A percentile compares a stretch with the other conserved stretches of the same genome.
Evolutionary conservation across 139 green algal genomes (phyloP).

Genomic region (Dunaliella sp.): DNA sequence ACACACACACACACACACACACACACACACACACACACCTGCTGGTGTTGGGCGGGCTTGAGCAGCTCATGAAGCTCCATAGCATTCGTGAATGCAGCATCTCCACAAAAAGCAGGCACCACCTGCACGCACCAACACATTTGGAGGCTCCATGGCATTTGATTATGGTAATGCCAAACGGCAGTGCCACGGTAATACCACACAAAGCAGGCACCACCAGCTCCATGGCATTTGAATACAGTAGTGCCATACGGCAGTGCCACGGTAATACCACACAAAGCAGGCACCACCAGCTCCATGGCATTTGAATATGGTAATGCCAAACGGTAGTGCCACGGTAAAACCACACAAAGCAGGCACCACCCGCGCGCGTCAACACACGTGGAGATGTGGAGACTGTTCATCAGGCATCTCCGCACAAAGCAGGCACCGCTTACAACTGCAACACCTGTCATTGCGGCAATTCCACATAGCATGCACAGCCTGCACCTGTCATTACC

Average conservation of each 20-base stretch:
- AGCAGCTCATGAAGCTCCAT: slow-evolving; percentile 26
- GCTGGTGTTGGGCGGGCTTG: background rate
- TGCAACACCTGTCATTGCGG: too few species aligned
- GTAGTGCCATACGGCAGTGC: background rate
- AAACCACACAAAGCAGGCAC: background rate
- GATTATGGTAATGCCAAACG: too few species aligned
- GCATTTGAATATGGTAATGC: background rate
- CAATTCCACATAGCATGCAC: too few species aligned
- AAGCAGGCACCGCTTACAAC: too few species aligned
- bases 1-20: too few species aligned
- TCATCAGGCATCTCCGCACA: too few species aligned
- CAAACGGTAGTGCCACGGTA: background rate
- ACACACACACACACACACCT: too few species aligned
- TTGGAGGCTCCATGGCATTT: background rate
- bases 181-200: background rate
- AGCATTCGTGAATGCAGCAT: slow-evolving; percentile 21
- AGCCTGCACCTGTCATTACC: too few species aligned
- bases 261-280: background rate
- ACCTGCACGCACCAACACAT: slow-evolving; percentile 5
- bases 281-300: background rate
- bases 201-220: background rate
- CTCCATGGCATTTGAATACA: background rate
- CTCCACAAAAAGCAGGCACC: slow-evolving; percentile 33
- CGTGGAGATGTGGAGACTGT: too few species aligned
- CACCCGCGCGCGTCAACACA: background rate